Conservation (phyloP, 768 basidiomycete species). For the Tricholoma matsutake region DNA sequence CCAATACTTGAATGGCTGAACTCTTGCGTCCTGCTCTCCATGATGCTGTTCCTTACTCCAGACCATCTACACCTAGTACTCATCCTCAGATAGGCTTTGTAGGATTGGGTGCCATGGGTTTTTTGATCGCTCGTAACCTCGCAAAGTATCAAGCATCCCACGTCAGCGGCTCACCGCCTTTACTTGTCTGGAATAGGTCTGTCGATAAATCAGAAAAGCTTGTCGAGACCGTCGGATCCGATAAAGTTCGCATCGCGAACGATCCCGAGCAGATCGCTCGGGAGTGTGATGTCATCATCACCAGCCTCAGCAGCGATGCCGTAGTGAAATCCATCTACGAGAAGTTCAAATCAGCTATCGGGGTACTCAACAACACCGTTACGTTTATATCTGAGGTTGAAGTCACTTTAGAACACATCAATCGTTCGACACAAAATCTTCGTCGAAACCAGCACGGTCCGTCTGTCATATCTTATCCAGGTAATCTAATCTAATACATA, state of each 20-base stretch:
- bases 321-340: conserved; percentile 63
- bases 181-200: conserved; percentile 79
- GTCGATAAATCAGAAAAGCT: conserved; percentile 57
- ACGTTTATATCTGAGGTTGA: conserved; percentile 4
- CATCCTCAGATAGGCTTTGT: conserved; percentile 38
- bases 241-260: conserved; percentile 53
- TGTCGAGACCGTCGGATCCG: conserved; percentile 49
- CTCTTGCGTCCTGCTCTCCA: conserved; percentile 18
- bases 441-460: conserved; percentile 81
- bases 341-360: conserved; percentile 55
- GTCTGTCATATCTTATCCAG: conserved; percentile 19
- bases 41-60: conserved; percentile 44
- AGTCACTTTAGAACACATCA: conserved; percentile 33
- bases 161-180: conserved; percentile 37
- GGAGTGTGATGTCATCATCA: conserved; percentile 74
- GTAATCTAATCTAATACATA: neutral
- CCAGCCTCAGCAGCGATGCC: conserved; percentile 69
- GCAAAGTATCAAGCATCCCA: conserved; percentile 45
- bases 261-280: conserved; percentile 55
- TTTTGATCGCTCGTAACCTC: conserved; percentile 76
- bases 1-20: conserved; percentile 14
- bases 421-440: conserved; percentile 65
- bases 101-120: conserved; percentile 67
- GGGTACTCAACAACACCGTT: conserved; percentile 34
- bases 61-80: conserved; percentile 51